A percentile compares a stretch with the other conserved stretches of the same genome.
These are phyloP conservation scores for Debaryomyces nepalensis DNA, from an alignment of 1,139 yeast species.

Conservation along the genomic window DNA sequence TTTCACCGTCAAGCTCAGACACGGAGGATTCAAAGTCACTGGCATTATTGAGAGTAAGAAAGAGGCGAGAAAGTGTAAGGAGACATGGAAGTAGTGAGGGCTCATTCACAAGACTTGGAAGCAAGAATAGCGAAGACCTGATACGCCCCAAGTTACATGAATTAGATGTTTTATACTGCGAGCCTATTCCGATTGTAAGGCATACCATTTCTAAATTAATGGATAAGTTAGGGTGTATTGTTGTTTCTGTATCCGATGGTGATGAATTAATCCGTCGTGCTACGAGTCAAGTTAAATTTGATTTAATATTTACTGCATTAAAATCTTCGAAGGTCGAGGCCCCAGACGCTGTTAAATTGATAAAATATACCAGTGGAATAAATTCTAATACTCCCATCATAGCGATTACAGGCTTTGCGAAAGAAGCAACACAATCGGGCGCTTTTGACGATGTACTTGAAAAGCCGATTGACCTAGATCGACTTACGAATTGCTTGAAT, in stretches of 20 bases:
- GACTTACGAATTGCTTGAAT: conserved; percentile 29
- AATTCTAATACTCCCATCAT: conserved; percentile 80
- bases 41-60: conserved; percentile 60
- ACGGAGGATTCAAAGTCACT: conserved; percentile 61
- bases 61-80: conserved; percentile 58
- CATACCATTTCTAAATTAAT: conserved; percentile 68
- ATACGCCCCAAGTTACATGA: conserved; percentile 25
- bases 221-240: conserved; percentile 78
- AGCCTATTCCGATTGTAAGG: conserved; percentile 82
- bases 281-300: conserved; percentile 83
- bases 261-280: conserved; percentile 84
- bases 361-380: conserved; percentile 74
- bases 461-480: conserved; percentile 62
- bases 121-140: conserved; percentile 11
- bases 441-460: conserved; percentile 75
- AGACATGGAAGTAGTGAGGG: conserved; percentile 29
- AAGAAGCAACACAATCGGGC: conserved; percentile 63
- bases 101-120: conserved; percentile 11
- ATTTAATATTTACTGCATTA: conserved; percentile 78
- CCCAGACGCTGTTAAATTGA: conserved; percentile 75
- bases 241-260: conserved; percentile 77
- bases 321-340: conserved; percentile 70
- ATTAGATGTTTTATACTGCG: conserved; percentile 79
- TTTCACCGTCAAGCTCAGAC: conserved; percentile 72
- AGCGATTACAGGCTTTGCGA: conserved; percentile 73